A percentile compares a stretch with the other conserved stretches of the same genome.
Evolutionary conservation across 2,329 filamentous ascomycete species (phyloP).

Genomic region (Raffaelea deltoideospora): DNA sequence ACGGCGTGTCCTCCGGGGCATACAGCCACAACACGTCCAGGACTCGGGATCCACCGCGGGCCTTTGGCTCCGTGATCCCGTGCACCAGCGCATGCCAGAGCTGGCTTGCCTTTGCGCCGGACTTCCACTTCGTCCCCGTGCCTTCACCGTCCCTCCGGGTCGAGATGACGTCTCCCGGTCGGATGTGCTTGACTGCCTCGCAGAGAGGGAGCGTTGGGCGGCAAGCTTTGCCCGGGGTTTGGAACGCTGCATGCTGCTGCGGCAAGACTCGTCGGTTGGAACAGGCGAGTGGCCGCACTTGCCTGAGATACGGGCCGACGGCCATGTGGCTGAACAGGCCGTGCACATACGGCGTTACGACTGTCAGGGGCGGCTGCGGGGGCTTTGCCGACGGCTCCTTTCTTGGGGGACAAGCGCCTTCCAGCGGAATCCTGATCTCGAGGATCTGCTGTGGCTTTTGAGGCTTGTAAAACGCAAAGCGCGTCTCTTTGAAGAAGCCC

Average conservation of each 20-base stretch:
- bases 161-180: conserved; percentile 32
- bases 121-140: conserved; percentile 40
- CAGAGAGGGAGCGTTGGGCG: not conserved
- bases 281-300: no score
- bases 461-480: not conserved
- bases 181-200: conserved; percentile 17
- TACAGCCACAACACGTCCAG: conserved; percentile 66
- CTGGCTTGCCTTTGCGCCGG: conserved; percentile 24
- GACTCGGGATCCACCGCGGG: conserved; percentile 16
- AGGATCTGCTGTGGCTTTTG: not conserved
- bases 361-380: conserved; percentile 24
- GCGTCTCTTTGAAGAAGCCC: conserved; percentile 37
- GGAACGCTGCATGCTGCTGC: not conserved
- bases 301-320: conserved; percentile 39
- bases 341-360: conserved; percentile 57
- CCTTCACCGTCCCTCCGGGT: conserved; percentile 28
- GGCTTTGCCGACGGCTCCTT: not conserved
- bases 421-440: not conserved
- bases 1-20: conserved; percentile 53
- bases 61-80: conserved; percentile 22
- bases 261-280: no score
- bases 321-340: conserved; percentile 48
- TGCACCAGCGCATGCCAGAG: conserved; percentile 64
- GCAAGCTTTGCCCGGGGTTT: no score
- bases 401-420: no score